A percentile compares a stretch with the other conserved stretches of the same genome.
Conservation (phyloP, 2,329 filamentous ascomycete genomes). For the Microsporum audouinii region DNA sequence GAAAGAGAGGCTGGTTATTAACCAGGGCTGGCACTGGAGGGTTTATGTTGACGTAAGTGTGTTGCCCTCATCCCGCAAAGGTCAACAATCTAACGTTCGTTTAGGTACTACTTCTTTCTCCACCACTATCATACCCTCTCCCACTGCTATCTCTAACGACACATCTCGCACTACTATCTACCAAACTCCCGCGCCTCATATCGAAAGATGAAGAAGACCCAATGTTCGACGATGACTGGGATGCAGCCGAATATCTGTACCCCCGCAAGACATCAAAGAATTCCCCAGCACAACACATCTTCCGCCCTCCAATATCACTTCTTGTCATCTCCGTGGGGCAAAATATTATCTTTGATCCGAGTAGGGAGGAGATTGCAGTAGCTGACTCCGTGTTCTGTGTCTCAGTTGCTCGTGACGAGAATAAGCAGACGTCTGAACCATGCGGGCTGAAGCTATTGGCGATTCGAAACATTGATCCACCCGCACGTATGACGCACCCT, state of each 20-base stretch:
- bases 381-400: constrained; percentile 82
- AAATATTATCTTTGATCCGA: constrained; percentile 90
- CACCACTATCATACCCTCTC: constrained; percentile 81
- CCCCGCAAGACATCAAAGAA: constrained; percentile 33
- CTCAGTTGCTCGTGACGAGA: constrained; percentile 49
- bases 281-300: constrained; percentile 19
- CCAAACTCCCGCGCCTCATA: constrained; percentile 70
- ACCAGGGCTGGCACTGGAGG: constrained; percentile 88
- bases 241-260: constrained; percentile 67
- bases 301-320: constrained; percentile 73
- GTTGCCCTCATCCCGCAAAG: constrained; percentile 5
- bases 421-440: constrained; percentile 27
- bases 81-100: constrained; percentile 1
- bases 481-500: constrained; percentile 59
- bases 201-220: constrained; percentile 92
- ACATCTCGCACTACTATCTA: constrained; percentile 82
- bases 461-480: constrained; percentile 62
- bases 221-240: constrained; percentile 97
- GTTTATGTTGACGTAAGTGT: constrained; percentile 75
- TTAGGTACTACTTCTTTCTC: constrained; percentile 85
- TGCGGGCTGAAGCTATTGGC: constrained; percentile 48
- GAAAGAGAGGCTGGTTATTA: constrained; percentile 68
- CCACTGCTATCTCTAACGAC: constrained; percentile 86
- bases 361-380: constrained; percentile 80
- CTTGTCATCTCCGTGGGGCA: constrained; percentile 76